Percentiles rank a stretch among this genome's conserved stretches.
Conservation (phyloP, 352 stramenopile genomes). For the Phytopythium delawarense region DNA sequence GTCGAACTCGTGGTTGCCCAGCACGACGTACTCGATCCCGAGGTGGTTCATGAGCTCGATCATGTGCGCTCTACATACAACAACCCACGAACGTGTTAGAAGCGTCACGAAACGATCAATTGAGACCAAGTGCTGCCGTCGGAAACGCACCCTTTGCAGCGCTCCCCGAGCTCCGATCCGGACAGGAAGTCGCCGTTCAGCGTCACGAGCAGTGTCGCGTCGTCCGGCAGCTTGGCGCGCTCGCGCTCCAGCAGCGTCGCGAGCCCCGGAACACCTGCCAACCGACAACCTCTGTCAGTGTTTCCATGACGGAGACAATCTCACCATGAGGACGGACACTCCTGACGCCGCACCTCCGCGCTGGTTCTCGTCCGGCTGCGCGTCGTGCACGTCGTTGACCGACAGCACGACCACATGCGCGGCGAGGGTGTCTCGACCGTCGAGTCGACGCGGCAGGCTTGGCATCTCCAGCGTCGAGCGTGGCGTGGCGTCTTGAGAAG, state of each 20-base stretch:
- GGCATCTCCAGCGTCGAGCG: too few relatives aligned
- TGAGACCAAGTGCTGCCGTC: background rate
- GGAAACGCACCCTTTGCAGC: constrained; percentile 40
- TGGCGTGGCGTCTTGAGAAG: too few relatives aligned
- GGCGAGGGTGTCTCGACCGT: too few relatives aligned
- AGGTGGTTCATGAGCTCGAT: constrained; percentile 75
- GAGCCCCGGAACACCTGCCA: constrained; percentile 9
- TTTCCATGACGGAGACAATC: too few relatives aligned
- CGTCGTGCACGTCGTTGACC: constrained; percentile 52
- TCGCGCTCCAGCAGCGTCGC: constrained; percentile 38
- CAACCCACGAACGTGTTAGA: background rate
- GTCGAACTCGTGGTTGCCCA: constrained; percentile 83
- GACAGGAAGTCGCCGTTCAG: constrained; percentile 58
- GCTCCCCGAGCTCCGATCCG: constrained; percentile 33
- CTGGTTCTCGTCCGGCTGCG: constrained; percentile 38
- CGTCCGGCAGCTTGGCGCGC: constrained; percentile 20
- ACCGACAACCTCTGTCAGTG: too few relatives aligned
- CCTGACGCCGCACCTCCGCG: constrained; percentile 28
- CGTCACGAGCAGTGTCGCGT: constrained; percentile 42
- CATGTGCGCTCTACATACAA: constrained; percentile 34
- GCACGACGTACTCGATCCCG: constrained; percentile 63
- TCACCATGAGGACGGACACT: constrained; percentile 4
- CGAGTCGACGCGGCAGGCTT: background rate
- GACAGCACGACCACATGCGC: constrained; percentile 33
- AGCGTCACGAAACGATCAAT: background rate